Base-by-base conservation (phyloP, 768 basidiomycete genomes). In the Russula virescens region DNA sequence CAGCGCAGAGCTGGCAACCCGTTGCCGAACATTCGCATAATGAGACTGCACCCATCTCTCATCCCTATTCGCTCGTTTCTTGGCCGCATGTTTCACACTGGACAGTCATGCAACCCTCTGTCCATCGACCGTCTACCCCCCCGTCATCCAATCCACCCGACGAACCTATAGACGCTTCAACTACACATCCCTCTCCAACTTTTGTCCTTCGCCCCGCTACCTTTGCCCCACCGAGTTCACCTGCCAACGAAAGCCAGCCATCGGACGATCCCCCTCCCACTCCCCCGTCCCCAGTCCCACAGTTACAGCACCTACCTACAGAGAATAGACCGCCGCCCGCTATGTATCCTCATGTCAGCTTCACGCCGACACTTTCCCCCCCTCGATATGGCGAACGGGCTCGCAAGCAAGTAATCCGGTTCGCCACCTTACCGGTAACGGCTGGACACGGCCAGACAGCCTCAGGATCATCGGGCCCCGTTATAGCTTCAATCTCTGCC, bases 301-400 rank as follows among this genome's bases (percentile, higher is more conserved):
- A 40, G 18, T 26, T 48, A 16, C 47, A 49, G 49, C 38, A 1
- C 7, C 38, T 48, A 50, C 23, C 28, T n/a, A 26, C 26, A 14
- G 58, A 59, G 26, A 9, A 40, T 21, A 51, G 58, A 49, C 49
- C 38, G 6, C 58, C 58, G 6, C 58, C 49, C 11, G 19, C 23
- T 11, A 40, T 42, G 49, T 51, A 51, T 31, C 58, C 58, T 31
- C 58, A 42, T 23, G 48, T 59, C 25, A 49, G 48, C 26, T 59
- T 59, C 38, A 59, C 48, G 5, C 58, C 58, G 40, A 59, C 58
- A 5, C 58, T 59, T 50, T 59, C 58, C 28, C 58, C 58, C 21
- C 56, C 46, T 16, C 25, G 25, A 40, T 48, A 50, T 40, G 47
- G 58, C 38, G 48, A 59, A 16, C 48, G 48, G 10, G 14, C n/a